Conservation (phyloP, 805 yeast genomes). For the Candida sphagnicola region DNA sequence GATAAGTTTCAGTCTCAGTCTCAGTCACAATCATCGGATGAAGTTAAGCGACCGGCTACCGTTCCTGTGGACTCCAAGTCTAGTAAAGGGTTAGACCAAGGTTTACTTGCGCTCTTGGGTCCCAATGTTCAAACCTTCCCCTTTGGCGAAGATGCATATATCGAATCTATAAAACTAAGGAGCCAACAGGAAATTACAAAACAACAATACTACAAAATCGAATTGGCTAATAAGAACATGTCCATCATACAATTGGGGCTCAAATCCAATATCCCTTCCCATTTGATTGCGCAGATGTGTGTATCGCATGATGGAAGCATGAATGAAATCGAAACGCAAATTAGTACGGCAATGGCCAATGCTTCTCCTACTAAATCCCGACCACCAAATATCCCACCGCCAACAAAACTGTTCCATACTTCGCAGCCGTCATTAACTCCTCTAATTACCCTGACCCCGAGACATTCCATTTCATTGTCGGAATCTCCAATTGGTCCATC, state of each 20-base stretch:
- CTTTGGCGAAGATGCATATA: conserved; percentile 52
- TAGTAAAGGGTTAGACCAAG: conserved; percentile 8
- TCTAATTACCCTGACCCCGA: background rate
- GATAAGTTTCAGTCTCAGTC: conserved; percentile 1
- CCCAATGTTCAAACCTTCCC: conserved; percentile 51
- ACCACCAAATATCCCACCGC: background rate
- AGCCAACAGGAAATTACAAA: conserved; percentile 78
- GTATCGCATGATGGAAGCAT: conserved; percentile 19
- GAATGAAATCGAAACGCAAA: conserved; percentile 12
- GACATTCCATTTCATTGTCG: conserved; percentile 4
- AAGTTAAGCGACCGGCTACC: background rate
- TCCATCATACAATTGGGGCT: conserved; percentile 61
- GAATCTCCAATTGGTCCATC: conserved; percentile 5
- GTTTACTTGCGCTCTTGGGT: conserved; percentile 45
- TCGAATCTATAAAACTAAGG: conserved; percentile 55
- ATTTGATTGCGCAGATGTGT: conserved; percentile 60
- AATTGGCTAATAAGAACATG: conserved; percentile 54
- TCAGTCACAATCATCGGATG: background rate
- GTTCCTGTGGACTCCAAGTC: background rate
- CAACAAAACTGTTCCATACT: background rate
- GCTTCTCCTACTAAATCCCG: background rate
- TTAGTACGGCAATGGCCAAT: conserved; percentile 3
- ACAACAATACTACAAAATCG: conserved; percentile 71
- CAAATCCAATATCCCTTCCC: conserved; percentile 58
- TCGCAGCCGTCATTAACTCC: background rate